A percentile compares a stretch with the other conserved stretches of the same genome.
phyloP scores from a whole-genome alignment of 352 stramenopile genomes.

The Phytophthora litchii region DNA sequence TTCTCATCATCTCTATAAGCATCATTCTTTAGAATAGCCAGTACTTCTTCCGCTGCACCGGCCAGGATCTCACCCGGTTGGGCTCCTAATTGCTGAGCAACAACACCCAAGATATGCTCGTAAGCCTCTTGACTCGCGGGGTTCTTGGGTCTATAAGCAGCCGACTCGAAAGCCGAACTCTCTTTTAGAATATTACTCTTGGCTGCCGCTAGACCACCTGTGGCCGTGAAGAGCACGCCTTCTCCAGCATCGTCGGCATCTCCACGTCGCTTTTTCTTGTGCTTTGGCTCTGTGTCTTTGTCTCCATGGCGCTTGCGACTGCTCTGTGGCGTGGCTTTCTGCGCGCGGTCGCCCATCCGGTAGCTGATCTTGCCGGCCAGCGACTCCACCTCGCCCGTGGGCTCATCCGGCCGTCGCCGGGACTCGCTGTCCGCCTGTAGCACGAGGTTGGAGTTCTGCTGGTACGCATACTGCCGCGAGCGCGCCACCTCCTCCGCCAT shows the following conservation, averaged over 20 bases:
- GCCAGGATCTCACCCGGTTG: constrained; percentile 92
- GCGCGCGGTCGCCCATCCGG: constrained; percentile 85
- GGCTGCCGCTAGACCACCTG: constrained; percentile 45
- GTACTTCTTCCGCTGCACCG: constrained; percentile 91
- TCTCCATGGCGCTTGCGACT: constrained; percentile 40
- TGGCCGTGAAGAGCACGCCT: constrained; percentile 59
- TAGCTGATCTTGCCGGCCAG: constrained; percentile 77
- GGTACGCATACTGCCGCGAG: constrained; percentile 92
- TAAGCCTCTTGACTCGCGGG: constrained; percentile 88
- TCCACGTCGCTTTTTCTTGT: constrained; percentile 71
- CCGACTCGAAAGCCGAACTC: constrained; percentile 73
- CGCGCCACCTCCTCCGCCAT: constrained; percentile 92
- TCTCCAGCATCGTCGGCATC: constrained; percentile 32
- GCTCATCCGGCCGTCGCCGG: constrained; percentile 78
- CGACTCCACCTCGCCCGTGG: constrained; percentile 89
- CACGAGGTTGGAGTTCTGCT: constrained; percentile 95
- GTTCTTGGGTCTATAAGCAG: constrained; percentile 90
- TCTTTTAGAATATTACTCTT: constrained; percentile 73
- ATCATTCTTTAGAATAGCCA: constrained; percentile 93
- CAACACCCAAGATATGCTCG: constrained; percentile 85
- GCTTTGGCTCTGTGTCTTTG: background rate
- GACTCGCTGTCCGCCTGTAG: constrained; percentile 91
- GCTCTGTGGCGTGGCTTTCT: constrained; percentile 62
- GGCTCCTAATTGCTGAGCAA: constrained; percentile 81
- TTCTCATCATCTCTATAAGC: constrained; percentile 86